A percentile compares a stretch with the other conserved stretches of the same genome.
Conservation (phyloP, 2,329 filamentous ascomycete species). For the Fusarium begoniae region DNA sequence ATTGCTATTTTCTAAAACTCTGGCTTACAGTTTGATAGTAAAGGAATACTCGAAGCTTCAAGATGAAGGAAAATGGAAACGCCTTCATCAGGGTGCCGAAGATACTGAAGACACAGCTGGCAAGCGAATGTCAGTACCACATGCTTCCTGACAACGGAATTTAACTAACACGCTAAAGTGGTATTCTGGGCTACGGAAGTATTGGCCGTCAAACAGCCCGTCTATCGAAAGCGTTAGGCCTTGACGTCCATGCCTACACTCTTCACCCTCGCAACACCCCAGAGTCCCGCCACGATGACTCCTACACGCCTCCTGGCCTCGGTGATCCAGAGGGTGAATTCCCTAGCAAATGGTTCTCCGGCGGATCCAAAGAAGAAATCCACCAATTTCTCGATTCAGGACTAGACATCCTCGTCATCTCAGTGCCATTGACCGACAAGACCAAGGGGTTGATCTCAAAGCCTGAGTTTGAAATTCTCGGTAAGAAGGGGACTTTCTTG, state of each 20-base stretch:
- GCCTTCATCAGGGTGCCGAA: conserved; percentile 30
- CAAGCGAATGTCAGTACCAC: conserved; percentile 55
- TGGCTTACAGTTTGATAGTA: conserved; percentile 44
- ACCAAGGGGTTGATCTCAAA: conserved; percentile 62
- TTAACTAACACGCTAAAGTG: conserved; percentile 44
- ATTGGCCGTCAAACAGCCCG: conserved; percentile 64
- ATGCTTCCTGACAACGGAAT: too few relatives aligned
- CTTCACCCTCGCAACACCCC: conserved; percentile 73
- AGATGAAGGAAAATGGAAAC: conserved; percentile 55
- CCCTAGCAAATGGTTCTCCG: conserved; percentile 63
- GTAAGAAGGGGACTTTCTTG: conserved; percentile 64
- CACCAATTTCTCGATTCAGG: conserved; percentile 61
- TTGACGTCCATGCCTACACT: conserved; percentile 80
- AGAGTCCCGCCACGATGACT: conserved; percentile 69
- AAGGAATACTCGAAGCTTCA: conserved; percentile 57
- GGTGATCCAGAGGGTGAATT: conserved; percentile 61
- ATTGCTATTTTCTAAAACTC: not conserved
- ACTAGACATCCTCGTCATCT: conserved; percentile 63
- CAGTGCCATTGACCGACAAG: conserved; percentile 59
- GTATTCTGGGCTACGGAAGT: conserved; percentile 63
- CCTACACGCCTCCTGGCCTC: conserved; percentile 75
- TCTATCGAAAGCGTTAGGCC: conserved; percentile 71
- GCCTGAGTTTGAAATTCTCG: conserved; percentile 58
- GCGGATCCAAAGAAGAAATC: conserved; percentile 53
- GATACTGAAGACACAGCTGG: conserved; percentile 55